Evolutionary conservation across 805 yeast species (phyloP), one percentile per base, ranked within the genome.

Genomic region (Ogataea henricii): DNA sequence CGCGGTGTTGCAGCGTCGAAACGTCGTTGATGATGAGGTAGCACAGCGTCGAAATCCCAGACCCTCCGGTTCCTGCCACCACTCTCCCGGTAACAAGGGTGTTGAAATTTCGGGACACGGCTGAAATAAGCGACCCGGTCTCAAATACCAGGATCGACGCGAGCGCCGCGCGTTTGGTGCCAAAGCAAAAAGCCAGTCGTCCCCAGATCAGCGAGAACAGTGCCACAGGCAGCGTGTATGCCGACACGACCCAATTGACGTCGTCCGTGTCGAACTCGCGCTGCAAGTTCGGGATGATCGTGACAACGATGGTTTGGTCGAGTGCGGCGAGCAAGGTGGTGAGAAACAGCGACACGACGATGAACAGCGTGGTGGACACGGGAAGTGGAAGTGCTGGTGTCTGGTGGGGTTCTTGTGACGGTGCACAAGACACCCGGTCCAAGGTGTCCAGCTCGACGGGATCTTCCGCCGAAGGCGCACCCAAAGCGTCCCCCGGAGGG

Each of bases 21-120:
- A 76, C 62, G 54, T 83, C 89, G 6, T 84, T 75, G 14, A 79
- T 66, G 25, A 85, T 78, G 25, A 84, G 77, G 50, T 77, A 73
- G 8, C 77, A 79, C 63, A 83, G 67, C 1, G 83, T 72, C 52
- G 78, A 80, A 36, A 84, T 76, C n/a, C 86, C 87, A 32, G 88
- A 85, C 5, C 85, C 89, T n/a, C 92, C 92, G 33, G 80, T 59
- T 41, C 92, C 94, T 43, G 82, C 80, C 16, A 86, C 67, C 3
- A 82, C 86, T 58, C 96, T 74, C 1, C 90, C 92, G 3, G 82
- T 85, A 45, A 86, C 80, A 45, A 87, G 63, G 70, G 78, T 75
- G 42, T 72, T 67, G 79, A 85, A 81, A 27, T 73, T 70, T 14
- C 56, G 59, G 0, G 89, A 67, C 2, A 78, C 52, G 1, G 87